Evolutionary conservation across 2,329 filamentous ascomycete species (phyloP).

Genomic region (Aspergillus felis): DNA sequence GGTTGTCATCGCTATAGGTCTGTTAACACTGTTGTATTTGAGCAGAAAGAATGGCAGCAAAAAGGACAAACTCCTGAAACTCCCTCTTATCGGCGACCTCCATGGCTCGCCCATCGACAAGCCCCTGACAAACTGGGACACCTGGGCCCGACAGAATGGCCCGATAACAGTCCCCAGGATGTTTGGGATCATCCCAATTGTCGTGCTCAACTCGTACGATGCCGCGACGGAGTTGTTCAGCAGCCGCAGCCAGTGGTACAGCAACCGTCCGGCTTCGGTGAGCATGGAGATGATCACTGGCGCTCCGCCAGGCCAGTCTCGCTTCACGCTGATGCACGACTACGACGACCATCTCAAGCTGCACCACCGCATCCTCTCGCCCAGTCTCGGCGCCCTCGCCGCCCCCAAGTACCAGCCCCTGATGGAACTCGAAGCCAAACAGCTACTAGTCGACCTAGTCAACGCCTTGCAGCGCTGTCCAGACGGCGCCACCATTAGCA

Average conservation of each 20-base stretch:
- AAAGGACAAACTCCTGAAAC: slow-evolving; percentile 11
- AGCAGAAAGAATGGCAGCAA: not conserved
- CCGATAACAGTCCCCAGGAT: slow-evolving; percentile 26
- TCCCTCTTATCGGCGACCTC: slow-evolving; percentile 30
- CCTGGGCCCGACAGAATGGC: slow-evolving; percentile 35
- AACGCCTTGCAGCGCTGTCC: slow-evolving; percentile 9
- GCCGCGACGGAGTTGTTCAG: slow-evolving; percentile 40
- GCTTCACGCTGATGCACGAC: slow-evolving; percentile 44
- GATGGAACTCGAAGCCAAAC: slow-evolving; percentile 48
- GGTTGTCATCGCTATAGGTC: slow-evolving; percentile 1
- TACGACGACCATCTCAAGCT: slow-evolving; percentile 50
- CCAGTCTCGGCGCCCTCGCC: slow-evolving; percentile 47
- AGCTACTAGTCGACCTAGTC: slow-evolving; percentile 43
- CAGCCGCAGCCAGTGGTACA: slow-evolving; percentile 40
- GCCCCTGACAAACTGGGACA: slow-evolving; percentile 27
- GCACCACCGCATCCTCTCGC: slow-evolving; percentile 44
- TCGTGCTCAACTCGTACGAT: slow-evolving; percentile 35
- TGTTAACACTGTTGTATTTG: slow-evolving; percentile 7
- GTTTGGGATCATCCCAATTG: slow-evolving; percentile 35
- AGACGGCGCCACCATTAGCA: slow-evolving; percentile 8
- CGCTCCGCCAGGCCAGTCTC: slow-evolving; percentile 15
- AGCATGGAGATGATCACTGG: slow-evolving; percentile 38
- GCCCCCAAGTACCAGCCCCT: slow-evolving; percentile 47
- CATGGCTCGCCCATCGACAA: slow-evolving; percentile 25
- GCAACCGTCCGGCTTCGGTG: slow-evolving; percentile 36